Percentiles rank a stretch among this genome's conserved stretches.
These are phyloP conservation scores for Daldinia decipiens DNA, from an alignment of 495 filamentous ascomycete genomes.

Conservation along the genomic window DNA sequence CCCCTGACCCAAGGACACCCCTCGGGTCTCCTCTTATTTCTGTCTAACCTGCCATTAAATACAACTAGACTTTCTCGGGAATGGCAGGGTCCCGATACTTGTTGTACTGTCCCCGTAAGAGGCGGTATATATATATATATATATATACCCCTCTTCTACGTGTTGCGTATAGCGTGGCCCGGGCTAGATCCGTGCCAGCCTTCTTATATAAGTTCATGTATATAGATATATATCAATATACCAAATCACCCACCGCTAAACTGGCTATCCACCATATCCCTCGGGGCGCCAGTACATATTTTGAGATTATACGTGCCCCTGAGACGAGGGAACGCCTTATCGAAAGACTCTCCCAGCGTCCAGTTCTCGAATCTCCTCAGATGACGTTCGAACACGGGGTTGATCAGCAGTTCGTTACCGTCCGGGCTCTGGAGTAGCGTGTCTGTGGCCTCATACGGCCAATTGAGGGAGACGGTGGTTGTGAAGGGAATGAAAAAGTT, in stretches of 20 bases:
- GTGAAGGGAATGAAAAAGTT: slow-evolving; percentile 84
- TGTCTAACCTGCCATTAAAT: neutral
- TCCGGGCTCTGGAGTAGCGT: slow-evolving; percentile 66
- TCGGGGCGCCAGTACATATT: neutral
- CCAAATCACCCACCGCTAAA: slow-evolving; percentile 21
- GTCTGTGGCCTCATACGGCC: slow-evolving; percentile 77
- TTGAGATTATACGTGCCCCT: slow-evolving; percentile 62
- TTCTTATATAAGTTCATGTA: neutral
- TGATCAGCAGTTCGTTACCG: slow-evolving; percentile 72
- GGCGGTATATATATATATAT: neutral
- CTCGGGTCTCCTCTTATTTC: neutral
- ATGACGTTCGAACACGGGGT: slow-evolving; percentile 83
- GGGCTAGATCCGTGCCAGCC: no score
- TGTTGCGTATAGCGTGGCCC: neutral
- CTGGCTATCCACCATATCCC: slow-evolving; percentile 15
- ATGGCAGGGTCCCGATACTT: neutral
- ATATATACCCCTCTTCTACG: neutral
- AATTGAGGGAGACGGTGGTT: slow-evolving; percentile 74
- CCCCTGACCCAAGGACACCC: neutral
- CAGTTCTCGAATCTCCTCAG: slow-evolving; percentile 74
- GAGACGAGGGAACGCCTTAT: slow-evolving; percentile 68
- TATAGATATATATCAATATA: neutral
- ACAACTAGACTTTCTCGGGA: neutral
- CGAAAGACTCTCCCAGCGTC: slow-evolving; percentile 77
- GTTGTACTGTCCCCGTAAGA: neutral